Percentiles rank a stretch among this genome's conserved stretches.
Evolutionary conservation across 805 yeast species (phyloP).

Genomic region (Yamadazyma phyllophila): DNA sequence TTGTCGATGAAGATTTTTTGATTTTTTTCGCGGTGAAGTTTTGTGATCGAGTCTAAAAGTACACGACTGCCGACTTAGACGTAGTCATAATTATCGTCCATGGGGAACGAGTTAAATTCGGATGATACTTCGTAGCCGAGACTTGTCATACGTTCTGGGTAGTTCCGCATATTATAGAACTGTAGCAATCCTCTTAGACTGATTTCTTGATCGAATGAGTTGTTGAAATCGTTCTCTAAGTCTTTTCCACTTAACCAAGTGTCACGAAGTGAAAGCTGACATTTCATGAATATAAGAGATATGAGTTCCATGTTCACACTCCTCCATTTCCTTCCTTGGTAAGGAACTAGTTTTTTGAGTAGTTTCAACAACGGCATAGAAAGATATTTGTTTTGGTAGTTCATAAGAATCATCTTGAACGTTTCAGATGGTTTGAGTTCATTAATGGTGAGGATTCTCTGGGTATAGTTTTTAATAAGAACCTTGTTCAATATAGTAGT

Average conservation of each 20-base stretch:
- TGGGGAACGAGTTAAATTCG: conserved; percentile 10
- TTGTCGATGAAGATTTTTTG: conserved; percentile 12
- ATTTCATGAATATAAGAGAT: conserved; percentile 78
- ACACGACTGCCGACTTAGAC: background rate
- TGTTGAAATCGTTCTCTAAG: conserved; percentile 67
- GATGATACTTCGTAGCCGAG: conserved; percentile 49
- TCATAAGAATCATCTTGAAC: conserved; percentile 53
- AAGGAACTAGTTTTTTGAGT: conserved; percentile 78
- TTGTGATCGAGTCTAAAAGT: too few relatives aligned
- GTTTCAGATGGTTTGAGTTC: conserved; percentile 63
- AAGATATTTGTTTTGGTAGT: conserved; percentile 57
- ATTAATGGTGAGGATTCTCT: conserved; percentile 62
- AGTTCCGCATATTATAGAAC: conserved; percentile 66
- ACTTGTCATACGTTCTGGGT: conserved; percentile 48
- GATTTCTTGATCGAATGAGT: conserved; percentile 81
- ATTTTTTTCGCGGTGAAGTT: background rate
- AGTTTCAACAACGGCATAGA: conserved; percentile 71
- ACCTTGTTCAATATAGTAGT: conserved; percentile 56
- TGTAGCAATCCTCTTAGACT: conserved; percentile 77
- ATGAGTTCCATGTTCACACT: conserved; percentile 90
- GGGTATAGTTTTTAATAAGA: conserved; percentile 61
- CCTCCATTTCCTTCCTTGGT: conserved; percentile 93
- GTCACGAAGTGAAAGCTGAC: conserved; percentile 70
- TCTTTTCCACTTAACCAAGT: conserved; percentile 87
- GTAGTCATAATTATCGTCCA: conserved; percentile 15